These are phyloP conservation scores for Scheffersomyces lignicola DNA, from an alignment of 1,139 yeast species.

Conservation along the genomic window DNA sequence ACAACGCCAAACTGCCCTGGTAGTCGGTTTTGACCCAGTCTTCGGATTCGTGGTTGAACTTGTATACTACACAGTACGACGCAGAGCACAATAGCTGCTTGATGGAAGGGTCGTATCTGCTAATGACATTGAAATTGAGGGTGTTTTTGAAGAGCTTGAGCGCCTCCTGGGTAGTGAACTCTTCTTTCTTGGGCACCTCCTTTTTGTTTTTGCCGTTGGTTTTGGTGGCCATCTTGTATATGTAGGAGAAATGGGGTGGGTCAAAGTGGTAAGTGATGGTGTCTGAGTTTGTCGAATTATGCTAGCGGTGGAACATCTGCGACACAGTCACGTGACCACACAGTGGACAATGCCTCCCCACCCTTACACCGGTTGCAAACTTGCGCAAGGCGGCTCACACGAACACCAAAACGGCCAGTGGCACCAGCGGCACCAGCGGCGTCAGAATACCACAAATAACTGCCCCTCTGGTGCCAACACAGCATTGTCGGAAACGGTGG, in stretches of 20 bases:
- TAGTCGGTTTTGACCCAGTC: conserved; percentile 82
- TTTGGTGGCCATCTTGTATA: not conserved
- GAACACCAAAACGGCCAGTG: too few species aligned
- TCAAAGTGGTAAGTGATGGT: too few species aligned
- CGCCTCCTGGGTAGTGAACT: conserved; percentile 33
- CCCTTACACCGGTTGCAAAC: too few species aligned
- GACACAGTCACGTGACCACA: too few species aligned
- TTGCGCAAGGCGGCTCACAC: too few species aligned
- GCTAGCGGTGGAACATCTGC: not conserved
- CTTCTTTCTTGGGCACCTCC: conserved; percentile 12
- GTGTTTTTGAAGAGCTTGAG: conserved; percentile 66
- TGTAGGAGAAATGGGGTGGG: too few species aligned
- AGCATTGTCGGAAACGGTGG: too few species aligned
- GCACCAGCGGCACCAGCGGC: too few species aligned
- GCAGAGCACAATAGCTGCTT: conserved; percentile 73
- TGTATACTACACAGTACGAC: conserved; percentile 81
- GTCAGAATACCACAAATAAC: too few species aligned
- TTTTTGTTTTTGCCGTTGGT: not conserved
- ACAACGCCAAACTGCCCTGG: conserved; percentile 81
- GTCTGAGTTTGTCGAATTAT: too few species aligned
- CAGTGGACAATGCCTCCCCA: too few species aligned
- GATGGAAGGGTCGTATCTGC: conserved; percentile 78
- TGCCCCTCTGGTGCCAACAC: too few species aligned
- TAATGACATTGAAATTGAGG: conserved; percentile 76
- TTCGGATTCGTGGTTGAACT: conserved; percentile 58